Conservation (phyloP, 179 eudicot genomes). For the Pouteria campechiana region DNA sequence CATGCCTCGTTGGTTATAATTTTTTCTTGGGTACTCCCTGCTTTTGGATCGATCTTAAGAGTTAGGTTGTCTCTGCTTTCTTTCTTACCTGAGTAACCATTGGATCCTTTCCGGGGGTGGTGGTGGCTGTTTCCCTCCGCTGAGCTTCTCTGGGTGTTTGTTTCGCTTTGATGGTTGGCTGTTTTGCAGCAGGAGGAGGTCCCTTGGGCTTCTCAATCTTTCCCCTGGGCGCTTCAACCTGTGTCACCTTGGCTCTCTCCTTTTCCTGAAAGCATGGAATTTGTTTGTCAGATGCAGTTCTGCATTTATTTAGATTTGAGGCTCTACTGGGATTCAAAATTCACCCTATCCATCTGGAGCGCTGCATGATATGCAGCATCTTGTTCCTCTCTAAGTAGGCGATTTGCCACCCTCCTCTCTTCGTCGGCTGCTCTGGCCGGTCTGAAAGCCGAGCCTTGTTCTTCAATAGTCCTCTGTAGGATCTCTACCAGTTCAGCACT, state of each 20-base stretch:
- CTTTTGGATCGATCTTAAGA: no score
- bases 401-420: constrained; percentile 39
- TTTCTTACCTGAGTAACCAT: constrained; percentile 44
- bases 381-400: constrained; percentile 71
- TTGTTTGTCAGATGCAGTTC: background rate
- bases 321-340: no score
- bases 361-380: constrained; percentile 79
- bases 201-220: constrained; percentile 18
- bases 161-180: constrained; percentile 21
- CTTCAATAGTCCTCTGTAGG: constrained; percentile 66
- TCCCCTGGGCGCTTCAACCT: constrained; percentile 15
- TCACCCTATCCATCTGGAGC: constrained; percentile 67
- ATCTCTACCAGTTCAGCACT: constrained; percentile 72
- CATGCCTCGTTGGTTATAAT: no score
- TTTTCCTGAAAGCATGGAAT: constrained; percentile 28
- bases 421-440: constrained; percentile 38
- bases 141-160: constrained; percentile 19
- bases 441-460: constrained; percentile 65
- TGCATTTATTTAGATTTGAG: no score
- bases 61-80: no score
- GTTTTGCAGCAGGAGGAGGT: constrained; percentile 5
- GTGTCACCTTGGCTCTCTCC: constrained; percentile 31
- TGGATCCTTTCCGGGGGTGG: constrained; percentile 21
- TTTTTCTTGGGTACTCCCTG: no score
- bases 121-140: constrained; percentile 11